Evolutionary conservation across 192 early-diverging fungal species (phyloP).

Genomic region (Funneliformis geosporum): DNA sequence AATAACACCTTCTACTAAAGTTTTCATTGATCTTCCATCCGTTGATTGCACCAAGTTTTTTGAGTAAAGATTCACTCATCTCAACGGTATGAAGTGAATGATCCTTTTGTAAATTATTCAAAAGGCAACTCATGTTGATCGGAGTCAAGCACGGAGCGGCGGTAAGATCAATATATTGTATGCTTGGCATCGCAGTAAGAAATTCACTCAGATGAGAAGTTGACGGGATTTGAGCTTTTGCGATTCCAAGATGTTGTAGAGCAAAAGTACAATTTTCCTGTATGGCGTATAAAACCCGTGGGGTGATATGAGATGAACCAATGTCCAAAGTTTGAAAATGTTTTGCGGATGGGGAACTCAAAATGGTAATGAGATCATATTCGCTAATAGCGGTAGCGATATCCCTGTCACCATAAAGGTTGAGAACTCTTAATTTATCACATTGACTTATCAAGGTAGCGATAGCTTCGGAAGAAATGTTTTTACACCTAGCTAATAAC

Average conservation of each 20-base stretch:
- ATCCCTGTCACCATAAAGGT: conserved; percentile 1
- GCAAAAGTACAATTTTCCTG: conserved; percentile 1
- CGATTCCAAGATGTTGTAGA: background rate
- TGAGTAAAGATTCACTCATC: conserved; percentile 11
- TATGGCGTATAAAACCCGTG: background rate
- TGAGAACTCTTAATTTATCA: background rate
- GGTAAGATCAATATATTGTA: conserved; percentile 19
- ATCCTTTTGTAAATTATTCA: background rate
- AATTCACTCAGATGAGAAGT: background rate
- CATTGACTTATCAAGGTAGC: background rate
- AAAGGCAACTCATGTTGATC: background rate
- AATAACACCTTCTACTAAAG: conserved; percentile 22
- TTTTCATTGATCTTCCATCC: conserved; percentile 2
- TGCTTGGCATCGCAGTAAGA: background rate
- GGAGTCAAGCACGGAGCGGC: background rate
- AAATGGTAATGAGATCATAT: conserved; percentile 7
- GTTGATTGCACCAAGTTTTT: background rate
- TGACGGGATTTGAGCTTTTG: background rate
- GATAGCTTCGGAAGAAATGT: conserved; percentile 5
- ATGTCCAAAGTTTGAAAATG: conserved; percentile 6
- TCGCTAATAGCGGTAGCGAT: background rate
- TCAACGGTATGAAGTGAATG: conserved; percentile 8
- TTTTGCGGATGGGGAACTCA: background rate
- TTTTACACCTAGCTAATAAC: conserved; percentile 17
- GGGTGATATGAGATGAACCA: conserved; percentile 15